Conservation (phyloP, 495 filamentous ascomycete genomes). For the Neurospora pannonica region DNA sequence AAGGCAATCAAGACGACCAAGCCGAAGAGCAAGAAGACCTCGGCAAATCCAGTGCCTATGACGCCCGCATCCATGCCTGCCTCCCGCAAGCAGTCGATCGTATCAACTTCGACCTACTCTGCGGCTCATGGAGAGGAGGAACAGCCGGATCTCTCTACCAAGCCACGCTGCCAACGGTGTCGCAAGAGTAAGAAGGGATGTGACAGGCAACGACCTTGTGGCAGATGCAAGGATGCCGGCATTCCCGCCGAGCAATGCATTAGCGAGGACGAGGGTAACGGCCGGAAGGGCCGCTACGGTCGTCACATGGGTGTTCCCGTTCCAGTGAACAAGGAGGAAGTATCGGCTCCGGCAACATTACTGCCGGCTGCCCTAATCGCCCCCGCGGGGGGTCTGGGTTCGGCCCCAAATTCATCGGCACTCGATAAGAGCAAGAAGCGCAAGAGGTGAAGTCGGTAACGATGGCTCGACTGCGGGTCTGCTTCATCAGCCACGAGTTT, state of each 20-base stretch:
- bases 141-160: constrained; percentile 82
- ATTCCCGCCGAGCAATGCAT: constrained; percentile 86
- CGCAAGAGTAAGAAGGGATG: constrained; percentile 99
- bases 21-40: constrained; percentile 49
- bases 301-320: constrained; percentile 93
- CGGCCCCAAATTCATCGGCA: background rate
- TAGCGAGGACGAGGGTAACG: constrained; percentile 94
- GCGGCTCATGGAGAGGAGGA: constrained; percentile 62
- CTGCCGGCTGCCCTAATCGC: constrained; percentile 32
- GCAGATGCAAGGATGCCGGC: constrained; percentile 90
- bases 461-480: background rate
- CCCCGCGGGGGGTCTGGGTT: background rate
- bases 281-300: constrained; percentile 90
- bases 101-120: constrained; percentile 58
- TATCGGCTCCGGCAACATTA: constrained; percentile 21
- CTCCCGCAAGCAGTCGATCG: constrained; percentile 72
- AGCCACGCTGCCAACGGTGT: constrained; percentile 95
- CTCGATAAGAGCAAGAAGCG: constrained; percentile 41
- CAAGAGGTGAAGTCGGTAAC: constrained; percentile 25
- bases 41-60: constrained; percentile 42
- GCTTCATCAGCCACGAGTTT: background rate
- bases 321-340: constrained; percentile 46
- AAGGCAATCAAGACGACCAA: constrained; percentile 39
- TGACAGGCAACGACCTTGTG: constrained; percentile 89
- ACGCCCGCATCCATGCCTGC: constrained; percentile 60